These are phyloP conservation scores for Ceratocystis lukuohia DNA, from an alignment of 2,329 filamentous ascomycete genomes.

Conservation along the genomic window DNA sequence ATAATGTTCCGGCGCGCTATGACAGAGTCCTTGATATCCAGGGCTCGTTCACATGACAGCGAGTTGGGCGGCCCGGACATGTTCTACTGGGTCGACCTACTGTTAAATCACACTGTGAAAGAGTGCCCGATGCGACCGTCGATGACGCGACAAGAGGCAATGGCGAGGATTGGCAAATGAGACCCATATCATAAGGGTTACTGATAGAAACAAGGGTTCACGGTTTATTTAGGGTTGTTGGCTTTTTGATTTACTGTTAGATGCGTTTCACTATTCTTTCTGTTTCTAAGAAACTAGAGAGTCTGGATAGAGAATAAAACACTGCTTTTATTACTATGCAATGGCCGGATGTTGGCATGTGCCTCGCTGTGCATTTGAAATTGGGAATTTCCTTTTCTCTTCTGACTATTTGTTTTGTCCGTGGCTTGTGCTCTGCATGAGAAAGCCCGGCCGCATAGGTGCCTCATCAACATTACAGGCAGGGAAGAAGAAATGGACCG, in stretches of 20 bases:
- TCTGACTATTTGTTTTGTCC: not conserved
- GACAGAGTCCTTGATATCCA: not conserved
- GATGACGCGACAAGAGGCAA: not conserved
- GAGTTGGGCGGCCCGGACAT: not conserved
- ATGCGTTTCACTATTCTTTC: too few relatives aligned
- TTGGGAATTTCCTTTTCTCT: constrained; percentile 1
- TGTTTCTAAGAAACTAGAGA: not conserved
- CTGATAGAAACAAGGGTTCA: too few relatives aligned
- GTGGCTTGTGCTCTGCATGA: constrained; percentile 3
- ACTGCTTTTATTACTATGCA: not conserved
- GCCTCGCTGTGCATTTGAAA: not conserved
- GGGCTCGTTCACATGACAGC: not conserved
- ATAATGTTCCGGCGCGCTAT: not conserved
- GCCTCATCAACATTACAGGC: not conserved
- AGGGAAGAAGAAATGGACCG: not conserved
- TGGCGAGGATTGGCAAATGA: not conserved
- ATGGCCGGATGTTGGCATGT: not conserved
- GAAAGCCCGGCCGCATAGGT: not conserved
- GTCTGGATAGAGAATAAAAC: not conserved
- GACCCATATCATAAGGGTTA: not conserved
- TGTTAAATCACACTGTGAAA: not conserved
- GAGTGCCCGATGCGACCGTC: not conserved
- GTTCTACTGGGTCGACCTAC: not conserved
- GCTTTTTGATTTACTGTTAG: too few relatives aligned
- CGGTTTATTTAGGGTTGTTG: not conserved